These are phyloP conservation scores for Pyropia yezoensis DNA, from an alignment of 23 red algal species.

Conservation along the genomic window DNA sequence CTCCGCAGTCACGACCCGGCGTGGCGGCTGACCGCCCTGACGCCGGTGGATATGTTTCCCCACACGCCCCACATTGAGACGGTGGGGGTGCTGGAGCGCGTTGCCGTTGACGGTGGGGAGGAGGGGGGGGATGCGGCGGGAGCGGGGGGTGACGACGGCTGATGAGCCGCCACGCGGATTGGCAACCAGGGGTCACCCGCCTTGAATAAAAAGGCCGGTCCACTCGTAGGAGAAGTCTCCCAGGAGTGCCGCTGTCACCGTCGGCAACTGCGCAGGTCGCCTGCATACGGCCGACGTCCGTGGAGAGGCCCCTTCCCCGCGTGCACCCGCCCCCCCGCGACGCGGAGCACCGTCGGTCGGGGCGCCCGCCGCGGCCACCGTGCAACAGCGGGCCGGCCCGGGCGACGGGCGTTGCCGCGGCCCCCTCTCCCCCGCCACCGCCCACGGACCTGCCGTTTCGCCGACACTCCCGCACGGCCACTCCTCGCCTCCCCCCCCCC, in stretches of 20 bases:
- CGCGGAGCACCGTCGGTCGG: no score
- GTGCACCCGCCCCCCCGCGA: no score
- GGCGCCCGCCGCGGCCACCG: no score
- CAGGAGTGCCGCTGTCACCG: not conserved
- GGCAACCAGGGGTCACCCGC: not conserved
- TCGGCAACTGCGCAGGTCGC: no score
- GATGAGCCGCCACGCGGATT: not conserved
- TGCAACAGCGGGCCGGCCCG: no score
- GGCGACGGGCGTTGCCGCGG: no score
- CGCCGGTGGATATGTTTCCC: slow-evolving; percentile 96
- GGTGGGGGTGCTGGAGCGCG: slow-evolving; percentile 51
- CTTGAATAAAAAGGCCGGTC: slow-evolving; percentile 1
- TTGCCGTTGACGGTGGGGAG: not conserved
- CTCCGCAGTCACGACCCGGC: slow-evolving; percentile 18
- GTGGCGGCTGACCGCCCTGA: slow-evolving; percentile 34
- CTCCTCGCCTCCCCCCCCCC: no score
- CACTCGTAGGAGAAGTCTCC: not conserved
- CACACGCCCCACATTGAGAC: slow-evolving; percentile 92
- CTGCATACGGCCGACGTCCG: no score
- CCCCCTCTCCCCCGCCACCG: no score
- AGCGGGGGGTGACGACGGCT: not conserved
- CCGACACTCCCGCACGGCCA: no score
- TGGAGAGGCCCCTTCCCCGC: no score
- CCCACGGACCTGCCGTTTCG: no score
- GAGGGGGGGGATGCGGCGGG: not conserved